These are phyloP conservation scores for Candida ipomoeae DNA, from an alignment of 805 yeast genomes.

Conservation along the genomic window DNA sequence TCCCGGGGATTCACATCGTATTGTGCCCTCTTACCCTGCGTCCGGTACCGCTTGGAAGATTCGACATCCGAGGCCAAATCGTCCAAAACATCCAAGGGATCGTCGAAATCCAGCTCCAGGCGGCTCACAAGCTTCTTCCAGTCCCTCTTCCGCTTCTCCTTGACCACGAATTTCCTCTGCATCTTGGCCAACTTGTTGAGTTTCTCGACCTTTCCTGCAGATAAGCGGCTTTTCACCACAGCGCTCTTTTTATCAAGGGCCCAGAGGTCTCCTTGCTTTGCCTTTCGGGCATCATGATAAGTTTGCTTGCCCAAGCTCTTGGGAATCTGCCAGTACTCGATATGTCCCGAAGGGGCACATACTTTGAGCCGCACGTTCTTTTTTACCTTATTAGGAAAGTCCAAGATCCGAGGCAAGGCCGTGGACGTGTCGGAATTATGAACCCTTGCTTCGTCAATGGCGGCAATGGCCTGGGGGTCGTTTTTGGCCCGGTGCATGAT, in stretches of 20 bases:
- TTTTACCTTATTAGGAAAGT: constrained; percentile 69
- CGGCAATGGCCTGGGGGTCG: constrained; percentile 36
- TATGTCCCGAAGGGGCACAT: constrained; percentile 72
- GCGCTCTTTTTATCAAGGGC: constrained; percentile 42
- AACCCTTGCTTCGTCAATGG: constrained; percentile 38
- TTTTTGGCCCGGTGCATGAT: constrained; percentile 57
- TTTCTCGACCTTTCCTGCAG: constrained; percentile 29
- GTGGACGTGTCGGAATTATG: constrained; percentile 20
- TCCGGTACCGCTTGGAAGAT: constrained; percentile 27
- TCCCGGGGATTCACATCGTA: constrained; percentile 20
- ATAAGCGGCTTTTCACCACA: constrained; percentile 27
- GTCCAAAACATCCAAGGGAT: constrained; percentile 15
- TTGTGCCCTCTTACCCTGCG: constrained; percentile 27
- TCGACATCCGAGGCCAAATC: constrained; percentile 28
- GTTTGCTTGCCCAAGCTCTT: constrained; percentile 67
- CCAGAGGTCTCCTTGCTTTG: constrained; percentile 86
- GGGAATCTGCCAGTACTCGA: constrained; percentile 87
- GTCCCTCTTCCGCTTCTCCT: constrained; percentile 17
- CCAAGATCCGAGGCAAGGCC: constrained; percentile 70
- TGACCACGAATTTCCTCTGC: constrained; percentile 32
- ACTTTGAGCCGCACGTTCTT: constrained; percentile 78
- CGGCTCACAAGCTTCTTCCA: constrained; percentile 17
- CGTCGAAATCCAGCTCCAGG: constrained; percentile 15
- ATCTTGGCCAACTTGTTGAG: constrained; percentile 34
- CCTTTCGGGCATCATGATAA: constrained; percentile 89